Evolutionary conservation across 208 protist genomes (phyloP).

Genomic region (Leishmania guyanensis): DNA sequence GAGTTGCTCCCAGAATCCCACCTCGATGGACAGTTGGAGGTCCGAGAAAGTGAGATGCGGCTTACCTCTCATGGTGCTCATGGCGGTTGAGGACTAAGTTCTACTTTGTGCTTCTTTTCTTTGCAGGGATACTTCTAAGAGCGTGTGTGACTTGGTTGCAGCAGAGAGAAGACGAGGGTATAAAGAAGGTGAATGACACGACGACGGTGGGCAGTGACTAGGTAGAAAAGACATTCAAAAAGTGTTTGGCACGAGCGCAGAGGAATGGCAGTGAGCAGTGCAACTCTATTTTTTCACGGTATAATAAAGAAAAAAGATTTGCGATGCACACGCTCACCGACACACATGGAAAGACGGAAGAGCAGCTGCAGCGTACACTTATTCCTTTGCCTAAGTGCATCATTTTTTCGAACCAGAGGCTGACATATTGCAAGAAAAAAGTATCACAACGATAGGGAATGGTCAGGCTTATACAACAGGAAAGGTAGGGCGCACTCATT

Average conservation of each 20-base stretch:
- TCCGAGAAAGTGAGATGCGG: conserved; percentile 36
- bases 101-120: background rate
- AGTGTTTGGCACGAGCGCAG: background rate
- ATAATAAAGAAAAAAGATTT: background rate
- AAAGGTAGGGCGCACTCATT: background rate
- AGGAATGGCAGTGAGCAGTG: background rate
- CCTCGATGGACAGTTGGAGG: conserved; percentile 50
- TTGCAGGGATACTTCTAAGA: background rate
- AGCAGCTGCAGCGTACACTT: background rate
- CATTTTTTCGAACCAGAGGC: background rate
- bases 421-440: background rate
- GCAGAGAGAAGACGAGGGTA: background rate
- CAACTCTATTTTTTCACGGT: background rate
- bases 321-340: background rate
- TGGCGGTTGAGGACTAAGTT: background rate
- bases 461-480: background rate
- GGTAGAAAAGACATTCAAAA: background rate
- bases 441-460: background rate
- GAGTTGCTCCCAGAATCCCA: conserved; percentile 67
- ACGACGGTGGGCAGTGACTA: background rate
- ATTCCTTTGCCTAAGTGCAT: background rate
- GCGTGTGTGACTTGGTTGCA: background rate
- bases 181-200: background rate
- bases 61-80: background rate
- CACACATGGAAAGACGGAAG: background rate